phyloP scores from a whole-genome alignment of 345 rosid genomes.

The Hibiscus tridactylites region DNA sequence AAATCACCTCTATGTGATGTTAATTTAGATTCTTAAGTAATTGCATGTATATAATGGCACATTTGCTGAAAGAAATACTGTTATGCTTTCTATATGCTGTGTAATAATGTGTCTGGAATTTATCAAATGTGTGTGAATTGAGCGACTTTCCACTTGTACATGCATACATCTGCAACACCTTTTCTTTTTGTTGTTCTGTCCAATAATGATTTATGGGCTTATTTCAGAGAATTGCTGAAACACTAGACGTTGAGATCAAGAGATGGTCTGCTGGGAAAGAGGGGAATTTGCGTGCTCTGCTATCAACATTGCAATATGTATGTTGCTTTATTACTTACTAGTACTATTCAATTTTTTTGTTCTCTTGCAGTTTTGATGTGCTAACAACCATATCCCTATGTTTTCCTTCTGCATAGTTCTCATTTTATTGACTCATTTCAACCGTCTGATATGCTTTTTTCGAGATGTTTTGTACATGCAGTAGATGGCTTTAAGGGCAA shows the following conservation, averaged over 20 bases:
- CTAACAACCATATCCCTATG: too few species aligned
- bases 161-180: not conserved
- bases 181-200: not conserved
- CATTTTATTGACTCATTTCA: too few species aligned
- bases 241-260: slow-evolving; percentile 82
- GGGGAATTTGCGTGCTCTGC: slow-evolving; percentile 86
- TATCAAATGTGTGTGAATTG: not conserved
- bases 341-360: not conserved
- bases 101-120: not conserved
- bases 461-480: too few species aligned
- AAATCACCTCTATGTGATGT: not conserved
- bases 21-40: not conserved
- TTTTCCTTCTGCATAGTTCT: too few species aligned
- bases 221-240: slow-evolving; percentile 69
- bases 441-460: too few species aligned
- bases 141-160: not conserved
- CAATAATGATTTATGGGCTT: slow-evolving; percentile 13
- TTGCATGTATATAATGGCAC: not conserved
- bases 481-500: not conserved
- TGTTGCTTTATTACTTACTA: slow-evolving; percentile 23
- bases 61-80: not conserved
- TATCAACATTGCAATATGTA: slow-evolving; percentile 93
- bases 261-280: slow-evolving; percentile 98
- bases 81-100: not conserved
- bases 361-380: not conserved